These are phyloP conservation scores for Glycine latifolia DNA, from an alignment of 306 rosid genomes.

Conservation along the genomic window DNA sequence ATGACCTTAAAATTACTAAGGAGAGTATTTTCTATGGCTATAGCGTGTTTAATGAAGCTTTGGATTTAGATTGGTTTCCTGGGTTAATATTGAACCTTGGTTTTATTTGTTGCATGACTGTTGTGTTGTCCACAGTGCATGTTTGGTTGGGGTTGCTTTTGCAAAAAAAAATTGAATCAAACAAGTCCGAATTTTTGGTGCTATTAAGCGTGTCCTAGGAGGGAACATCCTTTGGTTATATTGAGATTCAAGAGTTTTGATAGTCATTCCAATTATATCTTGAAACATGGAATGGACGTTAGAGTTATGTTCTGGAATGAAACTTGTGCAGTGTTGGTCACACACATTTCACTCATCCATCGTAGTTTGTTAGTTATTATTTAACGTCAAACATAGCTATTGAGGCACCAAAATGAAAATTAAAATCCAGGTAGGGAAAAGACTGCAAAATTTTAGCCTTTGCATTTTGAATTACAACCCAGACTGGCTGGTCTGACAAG, in stretches of 20 bases:
- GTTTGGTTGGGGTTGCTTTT: background rate
- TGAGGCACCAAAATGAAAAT: too few relatives aligned
- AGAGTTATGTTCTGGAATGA: too few relatives aligned
- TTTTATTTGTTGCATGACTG: background rate
- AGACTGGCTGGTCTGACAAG: too few relatives aligned
- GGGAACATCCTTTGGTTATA: background rate
- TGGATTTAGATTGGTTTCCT: conserved; percentile 10
- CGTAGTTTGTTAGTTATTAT: too few relatives aligned
- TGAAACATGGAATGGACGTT: too few relatives aligned
- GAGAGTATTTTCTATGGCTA: background rate
- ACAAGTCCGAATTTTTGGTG: background rate
- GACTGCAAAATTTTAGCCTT: too few relatives aligned
- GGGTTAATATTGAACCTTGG: background rate
- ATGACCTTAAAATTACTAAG: background rate
- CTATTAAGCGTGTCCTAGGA: background rate
- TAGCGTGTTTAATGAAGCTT: background rate
- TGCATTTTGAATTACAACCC: too few relatives aligned
- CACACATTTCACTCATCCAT: too few relatives aligned
- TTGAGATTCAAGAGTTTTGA: background rate
- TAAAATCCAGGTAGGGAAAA: too few relatives aligned
- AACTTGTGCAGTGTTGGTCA: too few relatives aligned
- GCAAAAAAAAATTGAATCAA: background rate
- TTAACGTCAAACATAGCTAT: too few relatives aligned
- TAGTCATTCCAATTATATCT: background rate
- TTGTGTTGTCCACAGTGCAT: background rate